A percentile compares a stretch with the other conserved stretches of the same genome.
Evolutionary conservation across 2,329 filamentous ascomycete genomes (phyloP).

Genomic region (Fusarium redolens): DNA sequence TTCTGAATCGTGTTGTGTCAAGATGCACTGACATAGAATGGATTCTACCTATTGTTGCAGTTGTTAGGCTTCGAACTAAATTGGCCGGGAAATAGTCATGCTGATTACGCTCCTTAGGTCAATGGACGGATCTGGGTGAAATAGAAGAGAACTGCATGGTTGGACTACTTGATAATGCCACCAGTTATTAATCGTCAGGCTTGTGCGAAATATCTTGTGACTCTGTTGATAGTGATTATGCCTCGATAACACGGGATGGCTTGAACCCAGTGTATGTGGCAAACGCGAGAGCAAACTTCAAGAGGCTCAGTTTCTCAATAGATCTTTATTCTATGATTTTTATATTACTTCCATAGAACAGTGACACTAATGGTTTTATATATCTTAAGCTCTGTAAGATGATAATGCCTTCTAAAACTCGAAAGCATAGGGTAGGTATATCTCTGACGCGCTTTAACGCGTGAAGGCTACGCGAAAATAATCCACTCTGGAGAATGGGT

Average conservation of each 20-base stretch:
- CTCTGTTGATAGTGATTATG: no score
- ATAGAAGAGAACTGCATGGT: no score
- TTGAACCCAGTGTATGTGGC: fast-evolving
- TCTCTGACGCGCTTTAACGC: fast-evolving
- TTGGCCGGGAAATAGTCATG: fast-evolving
- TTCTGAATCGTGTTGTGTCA: no score
- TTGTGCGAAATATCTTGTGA: no score
- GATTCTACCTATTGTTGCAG: fast-evolving
- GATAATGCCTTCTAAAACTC: fast-evolving
- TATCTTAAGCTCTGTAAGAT: background rate
- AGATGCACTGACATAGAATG: fast-evolving
- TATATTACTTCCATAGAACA: fast-evolving
- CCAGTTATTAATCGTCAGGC: no score
- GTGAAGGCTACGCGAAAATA: no score
- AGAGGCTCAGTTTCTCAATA: fast-evolving
- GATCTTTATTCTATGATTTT: fast-evolving
- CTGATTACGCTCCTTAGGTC: fast-evolving
- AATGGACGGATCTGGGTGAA: no score
- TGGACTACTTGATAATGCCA: no score
- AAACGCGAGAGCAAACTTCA: fast-evolving
- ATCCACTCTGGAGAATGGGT: background rate
- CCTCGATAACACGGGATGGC: no score
- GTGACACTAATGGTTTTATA: fast-evolving
- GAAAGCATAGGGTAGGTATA: background rate
- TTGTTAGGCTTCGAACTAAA: fast-evolving